A percentile compares a stretch with the other conserved stretches of the same genome.
Conservation (phyloP, 805 yeast genomes). For the Yarrowia sp. region DNA sequence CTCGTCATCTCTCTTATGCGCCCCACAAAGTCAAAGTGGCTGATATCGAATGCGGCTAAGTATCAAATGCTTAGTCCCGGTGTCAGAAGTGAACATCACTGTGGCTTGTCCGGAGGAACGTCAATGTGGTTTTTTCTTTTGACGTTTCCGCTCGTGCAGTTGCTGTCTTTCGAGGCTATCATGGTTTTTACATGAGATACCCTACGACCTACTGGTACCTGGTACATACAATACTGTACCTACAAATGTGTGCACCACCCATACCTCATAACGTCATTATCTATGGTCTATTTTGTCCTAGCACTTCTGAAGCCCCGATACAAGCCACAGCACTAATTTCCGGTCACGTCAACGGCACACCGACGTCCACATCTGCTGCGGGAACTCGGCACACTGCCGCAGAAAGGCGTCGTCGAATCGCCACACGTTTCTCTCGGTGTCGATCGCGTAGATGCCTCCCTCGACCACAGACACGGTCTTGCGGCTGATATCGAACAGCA, state of each 20-base stretch:
- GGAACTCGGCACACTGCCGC: conserved; percentile 1
- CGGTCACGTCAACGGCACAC: too few relatives aligned
- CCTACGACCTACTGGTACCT: too few relatives aligned
- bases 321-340: background rate
- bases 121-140: too few relatives aligned
- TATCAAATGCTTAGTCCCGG: too few relatives aligned
- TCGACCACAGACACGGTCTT: background rate
- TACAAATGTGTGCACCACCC: too few relatives aligned
- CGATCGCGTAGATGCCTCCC: conserved; percentile 3
- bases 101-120: background rate
- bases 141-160: too few relatives aligned
- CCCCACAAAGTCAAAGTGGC: background rate
- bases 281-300: background rate
- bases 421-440: background rate
- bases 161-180: too few relatives aligned
- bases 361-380: background rate
- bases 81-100: too few relatives aligned
- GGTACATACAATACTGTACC: too few relatives aligned
- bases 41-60: background rate
- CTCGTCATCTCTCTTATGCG: background rate
- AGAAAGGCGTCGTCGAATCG: conserved; percentile 14
- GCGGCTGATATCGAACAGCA: background rate
- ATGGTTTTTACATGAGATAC: too few relatives aligned
- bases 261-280: background rate
- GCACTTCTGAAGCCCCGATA: too few relatives aligned